Evolutionary conservation across 2,329 filamentous ascomycete genomes (phyloP).

Genomic region (Trichoderma aggressivum): DNA sequence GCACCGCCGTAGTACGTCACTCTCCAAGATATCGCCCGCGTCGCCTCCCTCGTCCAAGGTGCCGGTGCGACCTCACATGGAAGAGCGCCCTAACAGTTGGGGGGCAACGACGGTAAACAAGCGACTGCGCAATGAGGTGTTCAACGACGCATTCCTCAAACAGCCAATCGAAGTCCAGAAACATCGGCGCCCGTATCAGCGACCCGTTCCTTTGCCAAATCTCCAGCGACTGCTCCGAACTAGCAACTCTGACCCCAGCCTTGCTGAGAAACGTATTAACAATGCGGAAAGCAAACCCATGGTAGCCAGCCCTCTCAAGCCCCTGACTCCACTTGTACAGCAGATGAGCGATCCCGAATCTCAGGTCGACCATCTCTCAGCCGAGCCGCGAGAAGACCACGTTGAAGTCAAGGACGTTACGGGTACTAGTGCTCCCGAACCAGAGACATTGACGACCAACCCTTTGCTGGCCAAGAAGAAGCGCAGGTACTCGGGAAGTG

Average conservation of each 20-base stretch:
- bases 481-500: conserved; percentile 83
- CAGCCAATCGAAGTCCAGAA: conserved; percentile 78
- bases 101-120: conserved; percentile 90
- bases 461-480: conserved; percentile 46
- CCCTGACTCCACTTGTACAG: conserved; percentile 1
- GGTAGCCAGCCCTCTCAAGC: not conserved
- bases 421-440: conserved; percentile 63
- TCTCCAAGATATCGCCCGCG: conserved; percentile 24
- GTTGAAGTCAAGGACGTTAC: conserved; percentile 52
- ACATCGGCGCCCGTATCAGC: conserved; percentile 67
- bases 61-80: conserved; percentile 40
- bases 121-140: conserved; percentile 81
- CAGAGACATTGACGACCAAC: conserved; percentile 50
- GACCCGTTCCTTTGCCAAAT: conserved; percentile 57
- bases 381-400: conserved; percentile 34
- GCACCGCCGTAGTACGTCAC: conserved; percentile 35
- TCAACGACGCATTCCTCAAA: conserved; percentile 86
- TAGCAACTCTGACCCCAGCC: conserved; percentile 42
- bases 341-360: conserved; percentile 33
- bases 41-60: conserved; percentile 16
- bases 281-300: conserved; percentile 2
- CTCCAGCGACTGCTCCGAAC: conserved; percentile 40
- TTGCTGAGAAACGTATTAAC: conserved; percentile 25
- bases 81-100: conserved; percentile 67
- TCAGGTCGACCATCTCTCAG: conserved; percentile 26